A percentile compares a stretch with the other conserved stretches of the same genome.
phyloP scores from a whole-genome alignment of 202 grass and related monocot species.

The Hordeum pubiflorum region DNA sequence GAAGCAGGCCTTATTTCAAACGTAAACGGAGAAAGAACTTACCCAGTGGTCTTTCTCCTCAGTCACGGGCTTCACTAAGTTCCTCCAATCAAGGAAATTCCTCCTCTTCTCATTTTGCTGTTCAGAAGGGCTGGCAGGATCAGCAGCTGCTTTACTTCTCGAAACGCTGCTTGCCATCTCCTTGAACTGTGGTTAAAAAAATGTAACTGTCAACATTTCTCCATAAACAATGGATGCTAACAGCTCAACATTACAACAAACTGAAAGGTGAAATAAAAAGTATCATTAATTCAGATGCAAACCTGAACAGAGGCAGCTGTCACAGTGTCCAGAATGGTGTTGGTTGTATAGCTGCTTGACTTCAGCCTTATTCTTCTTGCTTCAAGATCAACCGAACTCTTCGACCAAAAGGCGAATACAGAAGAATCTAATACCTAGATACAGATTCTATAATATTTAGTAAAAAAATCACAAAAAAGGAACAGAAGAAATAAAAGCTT shows the following conservation, averaged over 20 bases:
- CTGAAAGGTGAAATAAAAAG: background rate
- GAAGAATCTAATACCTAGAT: constrained; percentile 78
- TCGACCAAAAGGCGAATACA: constrained; percentile 96
- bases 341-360: constrained; percentile 91
- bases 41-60: constrained; percentile 99
- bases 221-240: background rate
- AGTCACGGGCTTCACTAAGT: constrained; percentile 76
- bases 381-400: constrained; percentile 80
- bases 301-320: constrained; percentile 96
- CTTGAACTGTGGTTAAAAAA: constrained; percentile 53
- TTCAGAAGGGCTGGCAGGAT: constrained; percentile 52
- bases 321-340: constrained; percentile 86
- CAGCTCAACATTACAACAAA: constrained; percentile 10
- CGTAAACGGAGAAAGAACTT: background rate
- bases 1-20: background rate
- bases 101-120: constrained; percentile 71
- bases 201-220: background rate
- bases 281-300: constrained; percentile 1
- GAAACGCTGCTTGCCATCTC: constrained; percentile 77
- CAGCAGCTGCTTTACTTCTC: constrained; percentile 50
- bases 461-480: background rate
- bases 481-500: background rate
- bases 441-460: constrained; percentile 18
- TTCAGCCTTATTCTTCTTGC: constrained; percentile 89
- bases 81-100: constrained; percentile 80